Percentiles rank a stretch among this genome's conserved stretches.
Conservation (phyloP, 1,139 yeast species). For the Pichia sp. region DNA sequence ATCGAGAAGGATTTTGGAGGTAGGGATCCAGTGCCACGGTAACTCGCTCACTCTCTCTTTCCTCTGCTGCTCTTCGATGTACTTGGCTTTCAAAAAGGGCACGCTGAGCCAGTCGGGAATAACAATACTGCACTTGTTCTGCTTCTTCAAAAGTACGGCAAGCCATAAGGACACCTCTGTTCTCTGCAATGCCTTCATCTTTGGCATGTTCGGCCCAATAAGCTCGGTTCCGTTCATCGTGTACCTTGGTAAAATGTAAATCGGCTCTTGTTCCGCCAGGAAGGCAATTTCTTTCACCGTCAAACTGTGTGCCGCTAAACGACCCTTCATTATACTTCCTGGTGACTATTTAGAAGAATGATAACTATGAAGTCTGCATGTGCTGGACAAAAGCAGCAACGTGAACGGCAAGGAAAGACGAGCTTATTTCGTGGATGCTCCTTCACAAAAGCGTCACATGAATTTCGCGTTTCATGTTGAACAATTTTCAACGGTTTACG, state of each 20-base stretch:
- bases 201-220: slow-evolving; percentile 41
- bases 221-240: slow-evolving; percentile 59
- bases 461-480: slow-evolving; percentile 4
- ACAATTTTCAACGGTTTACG: neutral
- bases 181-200: slow-evolving; percentile 55
- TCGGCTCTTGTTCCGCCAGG: slow-evolving; percentile 73
- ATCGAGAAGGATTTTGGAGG: slow-evolving; percentile 62
- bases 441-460: neutral
- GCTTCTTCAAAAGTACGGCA: slow-evolving; percentile 76
- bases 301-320: slow-evolving; percentile 55
- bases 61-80: slow-evolving; percentile 62
- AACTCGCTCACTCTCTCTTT: slow-evolving; percentile 61
- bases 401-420: neutral
- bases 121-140: slow-evolving; percentile 78
- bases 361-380: neutral
- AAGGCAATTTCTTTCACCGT: slow-evolving; percentile 78
- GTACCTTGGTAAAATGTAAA: slow-evolving; percentile 73
- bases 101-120: slow-evolving; percentile 84
- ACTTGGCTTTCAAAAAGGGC: slow-evolving; percentile 49
- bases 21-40: slow-evolving; percentile 87
- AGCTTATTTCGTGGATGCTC: neutral
- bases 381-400: neutral
- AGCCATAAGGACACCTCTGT: slow-evolving; percentile 81
- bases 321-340: slow-evolving; percentile 31
- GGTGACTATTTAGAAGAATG: no score